Evolutionary conservation across 768 basidiomycete species (phyloP).

Genomic region (Zangia roseola): DNA sequence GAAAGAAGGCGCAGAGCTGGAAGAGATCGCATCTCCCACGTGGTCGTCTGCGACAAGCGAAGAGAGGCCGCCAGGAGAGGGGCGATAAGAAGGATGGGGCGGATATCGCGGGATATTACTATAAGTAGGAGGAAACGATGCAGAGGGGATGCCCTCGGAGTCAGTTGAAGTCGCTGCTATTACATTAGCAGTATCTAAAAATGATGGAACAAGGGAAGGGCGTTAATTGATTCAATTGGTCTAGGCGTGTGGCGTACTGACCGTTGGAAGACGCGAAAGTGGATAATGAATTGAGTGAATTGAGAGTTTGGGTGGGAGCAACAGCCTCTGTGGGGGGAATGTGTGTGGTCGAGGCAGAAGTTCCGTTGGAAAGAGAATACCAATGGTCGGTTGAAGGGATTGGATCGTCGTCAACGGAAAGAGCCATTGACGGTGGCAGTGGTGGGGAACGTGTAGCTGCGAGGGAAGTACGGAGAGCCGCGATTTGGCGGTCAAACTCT

Average conservation of each 20-base stretch:
- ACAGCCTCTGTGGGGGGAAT: conserved; percentile 10
- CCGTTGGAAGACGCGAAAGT: conserved; percentile 19
- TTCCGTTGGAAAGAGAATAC: conserved; percentile 13
- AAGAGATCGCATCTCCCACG: conserved; percentile 10
- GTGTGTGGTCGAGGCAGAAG: conserved; percentile 4
- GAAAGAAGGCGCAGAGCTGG: conserved; percentile 11
- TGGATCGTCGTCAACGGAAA: conserved; percentile 20
- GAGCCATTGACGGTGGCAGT: conserved; percentile 25
- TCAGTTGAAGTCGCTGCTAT: conserved; percentile 7
- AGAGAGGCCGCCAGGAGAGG: conserved; percentile 7
- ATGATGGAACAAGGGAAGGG: conserved; percentile 3
- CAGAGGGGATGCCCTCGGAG: conserved; percentile 16
- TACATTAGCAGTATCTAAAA: conserved; percentile 12
- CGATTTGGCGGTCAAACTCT: conserved; percentile 53
- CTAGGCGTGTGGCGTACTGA: conserved; percentile 15
- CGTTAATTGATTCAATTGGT: conserved; percentile 11
- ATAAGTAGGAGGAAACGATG: conserved; percentile 20
- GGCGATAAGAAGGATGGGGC: conserved; percentile 26
- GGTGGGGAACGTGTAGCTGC: conserved; percentile 26
- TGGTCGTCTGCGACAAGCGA: conserved; percentile 17
- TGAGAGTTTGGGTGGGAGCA: conserved; percentile 6
- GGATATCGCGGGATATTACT: conserved; percentile 22
- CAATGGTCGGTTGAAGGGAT: conserved; percentile 16
- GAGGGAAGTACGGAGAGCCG: conserved; percentile 44
- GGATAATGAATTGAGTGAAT: conserved; percentile 20